These are phyloP conservation scores for Candida sanyiensis DNA, from an alignment of 805 yeast species.

Conservation along the genomic window DNA sequence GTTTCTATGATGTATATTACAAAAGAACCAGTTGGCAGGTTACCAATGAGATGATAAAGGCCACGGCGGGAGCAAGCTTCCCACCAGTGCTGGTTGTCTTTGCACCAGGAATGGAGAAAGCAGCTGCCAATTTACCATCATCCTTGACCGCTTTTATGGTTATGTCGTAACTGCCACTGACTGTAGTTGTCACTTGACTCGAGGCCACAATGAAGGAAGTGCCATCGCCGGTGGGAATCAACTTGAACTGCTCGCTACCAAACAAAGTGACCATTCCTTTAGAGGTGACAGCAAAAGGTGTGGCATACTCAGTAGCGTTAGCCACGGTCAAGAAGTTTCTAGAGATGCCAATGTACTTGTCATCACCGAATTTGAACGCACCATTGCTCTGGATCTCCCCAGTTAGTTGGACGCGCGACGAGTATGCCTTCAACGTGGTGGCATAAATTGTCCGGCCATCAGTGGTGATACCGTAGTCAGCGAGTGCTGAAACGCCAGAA, in stretches of 20 bases:
- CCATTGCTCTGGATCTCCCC: conserved; percentile 1
- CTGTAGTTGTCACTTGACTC: neutral
- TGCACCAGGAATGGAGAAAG: neutral
- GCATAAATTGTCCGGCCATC: conserved; percentile 1
- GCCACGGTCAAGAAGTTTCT: conserved; percentile 4
- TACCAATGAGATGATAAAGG: neutral
- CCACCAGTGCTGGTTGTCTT: neutral
- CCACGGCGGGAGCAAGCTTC: neutral
- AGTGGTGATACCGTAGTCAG: neutral
- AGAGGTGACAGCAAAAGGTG: neutral
- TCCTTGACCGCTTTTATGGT: conserved; percentile 1
- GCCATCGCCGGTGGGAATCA: conserved; percentile 1
- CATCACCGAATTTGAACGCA: neutral
- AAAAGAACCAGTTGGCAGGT: too few relatives aligned
- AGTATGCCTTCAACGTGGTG: neutral
- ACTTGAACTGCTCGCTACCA: neutral
- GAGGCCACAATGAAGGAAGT: conserved; percentile 1
- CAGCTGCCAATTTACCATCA: neutral
- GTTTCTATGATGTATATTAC: too few relatives aligned
- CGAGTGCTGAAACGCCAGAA: neutral
- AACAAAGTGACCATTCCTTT: neutral
- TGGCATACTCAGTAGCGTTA: conserved; percentile 2
- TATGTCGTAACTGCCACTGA: neutral
- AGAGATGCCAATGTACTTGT: conserved; percentile 1
- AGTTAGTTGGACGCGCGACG: neutral